Evolutionary conservation across 192 early-diverging fungal species (phyloP).

Genomic region (Rhizoclosmatium globosum): DNA sequence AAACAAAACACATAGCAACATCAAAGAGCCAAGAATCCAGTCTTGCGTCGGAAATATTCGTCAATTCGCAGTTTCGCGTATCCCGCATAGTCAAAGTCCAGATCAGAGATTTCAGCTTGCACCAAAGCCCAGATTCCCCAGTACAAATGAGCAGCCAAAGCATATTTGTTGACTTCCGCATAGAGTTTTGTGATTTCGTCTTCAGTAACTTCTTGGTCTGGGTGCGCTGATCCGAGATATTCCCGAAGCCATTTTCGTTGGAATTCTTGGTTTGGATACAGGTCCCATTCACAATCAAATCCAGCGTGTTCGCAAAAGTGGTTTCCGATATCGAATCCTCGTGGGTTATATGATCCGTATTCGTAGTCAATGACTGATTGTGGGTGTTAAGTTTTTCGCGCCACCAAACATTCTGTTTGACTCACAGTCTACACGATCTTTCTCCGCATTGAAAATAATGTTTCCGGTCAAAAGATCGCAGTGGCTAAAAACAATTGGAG

Average conservation of each 20-base stretch:
- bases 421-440: slow-evolving; percentile 48
- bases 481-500: slow-evolving; percentile 90
- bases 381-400: not conserved
- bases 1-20: not conserved
- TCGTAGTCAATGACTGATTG: slow-evolving; percentile 85
- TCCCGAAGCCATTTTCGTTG: slow-evolving; percentile 80
- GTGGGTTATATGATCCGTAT: slow-evolving; percentile 83
- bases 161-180: slow-evolving; percentile 81
- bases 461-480: slow-evolving; percentile 93
- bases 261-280: slow-evolving; percentile 76
- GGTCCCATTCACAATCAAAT: slow-evolving; percentile 93
- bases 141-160: slow-evolving; percentile 91
- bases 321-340: slow-evolving; percentile 96
- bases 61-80: slow-evolving; percentile 84
- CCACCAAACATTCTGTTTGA: not conserved
- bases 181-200: slow-evolving; percentile 72
- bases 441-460: slow-evolving; percentile 75
- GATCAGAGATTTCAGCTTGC: slow-evolving; percentile 87
- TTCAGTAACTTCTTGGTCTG: slow-evolving; percentile 21
- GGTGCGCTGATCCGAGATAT: slow-evolving; percentile 62
- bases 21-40: slow-evolving; percentile 43
- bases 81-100: slow-evolving; percentile 95
- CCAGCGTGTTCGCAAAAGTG: slow-evolving; percentile 95
- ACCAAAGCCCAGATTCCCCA: slow-evolving; percentile 71
- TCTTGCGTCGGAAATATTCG: slow-evolving; percentile 61